Base-by-base conservation (phyloP, 192 early-diverging fungal species). In the Phlyctochytrium bullatum region DNA sequence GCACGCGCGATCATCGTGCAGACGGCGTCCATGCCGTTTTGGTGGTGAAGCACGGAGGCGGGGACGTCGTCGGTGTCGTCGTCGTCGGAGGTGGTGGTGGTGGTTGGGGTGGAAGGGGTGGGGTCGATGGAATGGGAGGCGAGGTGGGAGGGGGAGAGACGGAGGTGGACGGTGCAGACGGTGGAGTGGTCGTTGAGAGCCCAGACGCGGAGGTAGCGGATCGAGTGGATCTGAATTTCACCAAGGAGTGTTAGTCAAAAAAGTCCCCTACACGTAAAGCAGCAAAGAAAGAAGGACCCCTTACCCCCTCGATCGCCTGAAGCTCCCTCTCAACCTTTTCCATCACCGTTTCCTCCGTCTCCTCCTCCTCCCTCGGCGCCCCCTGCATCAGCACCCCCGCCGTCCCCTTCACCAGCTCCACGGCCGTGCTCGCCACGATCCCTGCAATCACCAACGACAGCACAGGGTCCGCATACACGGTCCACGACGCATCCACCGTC, bases 401-500 rank as follows among this genome's bases (percentile, higher is more conserved):
- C 14, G 14, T 28, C 12, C 20, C 16, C 27, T 25, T 14, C 12
- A 10, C 12, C 4, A 57, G 54, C 54, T 14, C 54, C 4, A 57
- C 54, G 27, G 54, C 54, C 54, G 54, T 57, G 12, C 20, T 10
- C 54, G 14, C 54, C 20, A 57, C 27, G 27, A 57, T 27, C 20
- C 54, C 16, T 10, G 54, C 54, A 28, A 57, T 57, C 20, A 57
- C 6, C 12, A 57, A 6, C 54, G 54, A 57, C 20, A 57, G 12
- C 20, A 57, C 54, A 14, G 54, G 54, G 27, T 57, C 54, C 20
- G 27, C 54, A 28, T 57, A 57, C 4, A 57, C 54, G 27, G 12
- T 10, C 27, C 54, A 10, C 16, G 12, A 10, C 20, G 14, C 12
- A 6, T 14, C 16, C 54, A 25, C 25, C 20, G 25, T 14, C 54